These are phyloP conservation scores for Chytridiales sp. DNA, from an alignment of 371 early-diverging fungal species.

Conservation along the genomic window DNA sequence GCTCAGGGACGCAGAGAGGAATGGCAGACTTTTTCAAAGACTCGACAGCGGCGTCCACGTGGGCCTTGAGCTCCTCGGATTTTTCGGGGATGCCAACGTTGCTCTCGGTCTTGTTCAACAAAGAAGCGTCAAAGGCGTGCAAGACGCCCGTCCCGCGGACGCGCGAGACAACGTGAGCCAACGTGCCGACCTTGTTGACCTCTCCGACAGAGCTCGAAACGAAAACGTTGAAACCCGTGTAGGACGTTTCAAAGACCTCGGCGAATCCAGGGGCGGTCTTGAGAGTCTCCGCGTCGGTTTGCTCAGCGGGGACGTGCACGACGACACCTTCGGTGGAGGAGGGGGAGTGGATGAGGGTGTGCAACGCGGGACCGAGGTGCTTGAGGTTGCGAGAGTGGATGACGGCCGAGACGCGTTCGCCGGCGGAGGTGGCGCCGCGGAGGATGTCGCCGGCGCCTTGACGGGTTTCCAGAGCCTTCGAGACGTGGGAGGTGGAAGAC, in stretches of 20 bases:
- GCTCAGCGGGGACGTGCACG: constrained; percentile 64
- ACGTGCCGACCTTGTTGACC: constrained; percentile 67
- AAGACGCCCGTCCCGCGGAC: constrained; percentile 59
- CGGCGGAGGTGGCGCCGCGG: constrained; percentile 68
- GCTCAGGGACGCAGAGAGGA: constrained; percentile 29
- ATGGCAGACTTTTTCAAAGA: constrained; percentile 16
- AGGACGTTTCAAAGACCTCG: constrained; percentile 73
- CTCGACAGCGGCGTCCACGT: neutral
- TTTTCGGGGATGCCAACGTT: too few relatives aligned
- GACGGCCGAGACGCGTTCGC: constrained; percentile 58
- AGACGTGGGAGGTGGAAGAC: constrained; percentile 65
- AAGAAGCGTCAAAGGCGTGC: constrained; percentile 76
- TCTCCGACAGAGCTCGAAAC: constrained; percentile 70
- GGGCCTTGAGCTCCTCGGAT: constrained; percentile 1
- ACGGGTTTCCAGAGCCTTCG: constrained; percentile 72
- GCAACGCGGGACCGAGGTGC: constrained; percentile 79
- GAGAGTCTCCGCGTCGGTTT: constrained; percentile 48
- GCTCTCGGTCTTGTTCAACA: constrained; percentile 45
- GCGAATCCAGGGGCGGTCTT: constrained; percentile 25
- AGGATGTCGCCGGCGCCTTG: constrained; percentile 79
- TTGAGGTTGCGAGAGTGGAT: constrained; percentile 73
- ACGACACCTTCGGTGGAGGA: constrained; percentile 66
- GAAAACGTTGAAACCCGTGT: constrained; percentile 71
- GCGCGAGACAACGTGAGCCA: constrained; percentile 48
- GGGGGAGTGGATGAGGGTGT: constrained; percentile 68